Percentiles rank a stretch among this genome's conserved stretches.
phyloP scores from a whole-genome alignment of 2,329 filamentous ascomycete genomes.

The Chrysosporium keratinophilum region DNA sequence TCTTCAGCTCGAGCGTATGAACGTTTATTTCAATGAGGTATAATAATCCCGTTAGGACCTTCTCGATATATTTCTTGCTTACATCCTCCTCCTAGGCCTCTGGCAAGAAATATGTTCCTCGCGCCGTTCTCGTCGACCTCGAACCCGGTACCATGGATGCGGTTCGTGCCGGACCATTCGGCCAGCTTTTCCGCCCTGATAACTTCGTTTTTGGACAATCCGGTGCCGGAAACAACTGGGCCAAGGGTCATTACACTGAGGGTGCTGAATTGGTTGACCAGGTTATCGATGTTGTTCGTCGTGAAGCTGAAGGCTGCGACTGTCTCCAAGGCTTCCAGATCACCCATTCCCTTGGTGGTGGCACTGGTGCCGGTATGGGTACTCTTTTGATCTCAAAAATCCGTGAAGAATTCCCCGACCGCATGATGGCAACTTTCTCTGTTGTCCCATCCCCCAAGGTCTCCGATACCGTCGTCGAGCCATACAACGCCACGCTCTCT shows the following conservation, averaged over 20 bases:
- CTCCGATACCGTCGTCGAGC: constrained; percentile 98
- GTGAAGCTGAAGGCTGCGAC: constrained; percentile 91
- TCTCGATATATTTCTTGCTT: constrained; percentile 5
- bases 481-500: constrained; percentile 98
- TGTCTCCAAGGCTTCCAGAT: constrained; percentile 98
- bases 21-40: constrained; percentile 17
- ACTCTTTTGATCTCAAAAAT: constrained; percentile 97
- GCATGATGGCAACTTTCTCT: constrained; percentile 98
- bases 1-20: constrained; percentile 17
- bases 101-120: constrained; percentile 27
- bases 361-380: constrained; percentile 96
- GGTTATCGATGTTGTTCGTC: constrained; percentile 88
- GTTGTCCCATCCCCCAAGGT: constrained; percentile 97
- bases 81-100: constrained; percentile 10
- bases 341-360: constrained; percentile 88
- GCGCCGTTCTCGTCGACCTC: constrained; percentile 90
- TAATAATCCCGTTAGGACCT: neutral
- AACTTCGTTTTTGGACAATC: constrained; percentile 98
- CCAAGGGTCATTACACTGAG: constrained; percentile 96
- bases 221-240: constrained; percentile 97
- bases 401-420: constrained; percentile 93
- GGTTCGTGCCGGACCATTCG: constrained; percentile 51
- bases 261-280: constrained; percentile 92
- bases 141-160: constrained; percentile 38
- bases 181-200: constrained; percentile 92